Conservation (phyloP, 129 eudicot species). For the Pulicaria dysenterica region DNA sequence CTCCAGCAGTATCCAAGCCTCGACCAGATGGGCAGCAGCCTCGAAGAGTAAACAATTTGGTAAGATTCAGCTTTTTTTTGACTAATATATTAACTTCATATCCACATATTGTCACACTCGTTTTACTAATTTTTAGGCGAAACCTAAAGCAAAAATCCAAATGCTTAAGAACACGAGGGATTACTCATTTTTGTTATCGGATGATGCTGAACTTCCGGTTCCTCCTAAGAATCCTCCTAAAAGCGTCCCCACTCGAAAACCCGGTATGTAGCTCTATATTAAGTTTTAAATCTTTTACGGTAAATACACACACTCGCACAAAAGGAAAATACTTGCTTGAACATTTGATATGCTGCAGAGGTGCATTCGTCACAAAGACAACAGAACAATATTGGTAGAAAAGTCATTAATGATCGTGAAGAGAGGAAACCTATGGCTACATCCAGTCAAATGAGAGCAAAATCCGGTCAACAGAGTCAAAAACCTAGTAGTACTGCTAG, state of each 20-base stretch:
- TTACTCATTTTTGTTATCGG: slow-evolving; percentile 82
- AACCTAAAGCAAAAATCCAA: slow-evolving; percentile 59
- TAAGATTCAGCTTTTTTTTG: slow-evolving; percentile 33
- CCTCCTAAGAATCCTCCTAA: slow-evolving; percentile 53
- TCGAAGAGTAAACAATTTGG: slow-evolving; percentile 45
- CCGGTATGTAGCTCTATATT: slow-evolving; percentile 54
- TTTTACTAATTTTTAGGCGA: slow-evolving; percentile 40
- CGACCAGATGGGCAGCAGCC: slow-evolving; percentile 36
- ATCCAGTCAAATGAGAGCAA: slow-evolving; percentile 43
- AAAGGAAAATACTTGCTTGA: slow-evolving; percentile 45
- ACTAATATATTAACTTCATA: not conserved
- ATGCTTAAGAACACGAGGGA: slow-evolving; percentile 80
- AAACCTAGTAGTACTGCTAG: slow-evolving; percentile 29
- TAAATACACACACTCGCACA: not conserved
- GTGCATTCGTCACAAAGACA: slow-evolving; percentile 54
- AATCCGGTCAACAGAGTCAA: slow-evolving; percentile 36
- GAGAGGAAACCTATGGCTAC: slow-evolving; percentile 47
- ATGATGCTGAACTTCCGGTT: slow-evolving; percentile 85
- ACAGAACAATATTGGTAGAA: slow-evolving; percentile 45
- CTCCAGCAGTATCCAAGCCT: slow-evolving; percentile 47
- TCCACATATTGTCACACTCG: slow-evolving; percentile 7
- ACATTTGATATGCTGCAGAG: slow-evolving; percentile 65
- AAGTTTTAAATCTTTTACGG: not conserved
- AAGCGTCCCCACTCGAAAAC: slow-evolving; percentile 40
- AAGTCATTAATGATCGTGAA: slow-evolving; percentile 42